Evolutionary conservation across 163 green algal genomes (phyloP).

Genomic region (Volvox carteri): DNA sequence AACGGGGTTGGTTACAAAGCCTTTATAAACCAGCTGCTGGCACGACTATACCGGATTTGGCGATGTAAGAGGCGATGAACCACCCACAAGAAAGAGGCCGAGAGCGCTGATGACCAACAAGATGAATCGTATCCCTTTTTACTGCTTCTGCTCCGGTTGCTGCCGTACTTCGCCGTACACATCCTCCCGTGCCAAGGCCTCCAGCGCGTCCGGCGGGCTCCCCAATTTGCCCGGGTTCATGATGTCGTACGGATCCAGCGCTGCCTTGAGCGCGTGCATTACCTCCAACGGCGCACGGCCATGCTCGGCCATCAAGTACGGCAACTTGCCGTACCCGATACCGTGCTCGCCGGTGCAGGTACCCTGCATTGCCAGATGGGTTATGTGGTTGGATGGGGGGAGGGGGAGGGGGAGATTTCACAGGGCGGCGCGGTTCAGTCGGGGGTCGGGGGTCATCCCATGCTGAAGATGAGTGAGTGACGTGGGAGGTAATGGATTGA

Average conservation of each 20-base stretch:
- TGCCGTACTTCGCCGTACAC: not conserved
- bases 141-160: not conserved
- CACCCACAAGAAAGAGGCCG: no score
- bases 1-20: no score
- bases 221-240: slow-evolving; percentile 83
- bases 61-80: no score
- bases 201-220: slow-evolving; percentile 47
- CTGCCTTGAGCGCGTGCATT: slow-evolving; percentile 71
- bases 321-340: slow-evolving; percentile 86
- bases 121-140: no score
- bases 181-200: not conserved
- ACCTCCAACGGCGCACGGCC: slow-evolving; percentile 64
- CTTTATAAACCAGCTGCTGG: no score
- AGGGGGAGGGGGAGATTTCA: not conserved
- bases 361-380: no score
- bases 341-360: slow-evolving; percentile 81
- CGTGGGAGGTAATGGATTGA: not conserved
- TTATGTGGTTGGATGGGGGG: not conserved
- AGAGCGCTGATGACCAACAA: no score
- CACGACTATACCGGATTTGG: no score
- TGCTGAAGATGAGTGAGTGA: not conserved
- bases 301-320: slow-evolving; percentile 74
- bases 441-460: no score
- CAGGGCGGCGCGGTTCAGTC: no score
- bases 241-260: slow-evolving; percentile 71